Evolutionary conservation across 2,329 filamentous ascomycete species (phyloP).

Genomic region (Ophiostoma ulmi): DNA sequence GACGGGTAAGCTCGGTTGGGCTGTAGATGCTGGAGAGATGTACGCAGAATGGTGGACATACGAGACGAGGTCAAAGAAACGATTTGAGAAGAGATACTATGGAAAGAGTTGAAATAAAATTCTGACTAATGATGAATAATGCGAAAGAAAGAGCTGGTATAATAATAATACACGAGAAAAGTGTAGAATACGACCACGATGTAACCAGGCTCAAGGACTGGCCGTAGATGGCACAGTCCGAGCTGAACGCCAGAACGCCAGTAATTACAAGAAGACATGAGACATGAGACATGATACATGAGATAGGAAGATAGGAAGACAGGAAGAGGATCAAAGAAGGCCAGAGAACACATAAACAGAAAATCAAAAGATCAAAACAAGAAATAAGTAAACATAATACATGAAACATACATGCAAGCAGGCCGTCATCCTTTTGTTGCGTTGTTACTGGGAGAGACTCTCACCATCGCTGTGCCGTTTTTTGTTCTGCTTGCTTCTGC

Average conservation of each 20-base stretch:
- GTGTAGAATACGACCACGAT: neutral
- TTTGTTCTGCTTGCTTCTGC: neutral
- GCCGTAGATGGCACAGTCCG: neutral
- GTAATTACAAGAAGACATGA: neutral
- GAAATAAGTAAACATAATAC: too few species aligned
- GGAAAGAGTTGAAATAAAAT: neutral
- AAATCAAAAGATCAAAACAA: neutral
- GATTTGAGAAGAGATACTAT: neutral
- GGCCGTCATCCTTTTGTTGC: neutral
- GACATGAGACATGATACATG: neutral
- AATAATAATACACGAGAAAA: neutral
- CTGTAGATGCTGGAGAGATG: neutral
- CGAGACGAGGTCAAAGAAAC: too few species aligned
- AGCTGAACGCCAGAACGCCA: neutral
- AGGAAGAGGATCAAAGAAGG: too few species aligned
- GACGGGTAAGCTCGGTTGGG: neutral
- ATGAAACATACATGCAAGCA: neutral
- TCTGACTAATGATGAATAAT: neutral
- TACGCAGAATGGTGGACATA: neutral
- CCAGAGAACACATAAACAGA: neutral
- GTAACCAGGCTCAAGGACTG: neutral
- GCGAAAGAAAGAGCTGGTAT: neutral
- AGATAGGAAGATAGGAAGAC: neutral
- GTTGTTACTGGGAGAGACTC: neutral
- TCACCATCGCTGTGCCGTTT: neutral